A percentile compares a stretch with the other conserved stretches of the same genome.
Evolutionary conservation across 257 asterid genomes (phyloP).

Genomic region (Misopates orontium): DNA sequence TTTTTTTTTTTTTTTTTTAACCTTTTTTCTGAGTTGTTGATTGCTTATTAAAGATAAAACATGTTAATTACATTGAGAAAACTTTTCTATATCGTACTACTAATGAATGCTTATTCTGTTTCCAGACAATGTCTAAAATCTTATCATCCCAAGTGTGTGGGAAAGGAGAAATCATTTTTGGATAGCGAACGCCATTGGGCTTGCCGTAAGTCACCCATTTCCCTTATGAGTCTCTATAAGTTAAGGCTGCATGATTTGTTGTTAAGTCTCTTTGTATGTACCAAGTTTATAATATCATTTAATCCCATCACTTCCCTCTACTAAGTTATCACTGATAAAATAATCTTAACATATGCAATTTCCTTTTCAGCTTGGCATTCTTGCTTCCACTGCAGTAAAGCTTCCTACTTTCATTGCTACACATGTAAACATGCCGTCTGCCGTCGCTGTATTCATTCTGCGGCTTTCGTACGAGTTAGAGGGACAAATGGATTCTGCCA

Average conservation of each 20-base stretch:
- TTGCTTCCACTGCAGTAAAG: constrained; percentile 49
- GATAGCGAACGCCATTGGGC: constrained; percentile 42
- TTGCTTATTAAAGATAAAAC: not conserved
- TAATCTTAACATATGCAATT: constrained; percentile 3
- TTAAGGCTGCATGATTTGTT: constrained; percentile 15
- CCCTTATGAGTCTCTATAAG: not conserved
- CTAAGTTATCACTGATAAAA: constrained; percentile 20
- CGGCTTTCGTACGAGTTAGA: constrained; percentile 46
- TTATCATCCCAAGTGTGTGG: constrained; percentile 66
- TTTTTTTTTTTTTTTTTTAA: not conserved
- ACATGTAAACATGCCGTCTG: constrained; percentile 69
- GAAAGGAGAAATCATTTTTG: constrained; percentile 47
- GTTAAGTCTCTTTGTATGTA: constrained; percentile 5
- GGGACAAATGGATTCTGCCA: constrained; percentile 70
- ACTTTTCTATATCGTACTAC: not conserved
- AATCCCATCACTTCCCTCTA: constrained; percentile 3
- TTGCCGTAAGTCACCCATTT: constrained; percentile 57
- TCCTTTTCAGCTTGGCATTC: constrained; percentile 70
- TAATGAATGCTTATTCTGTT: constrained; percentile 19
- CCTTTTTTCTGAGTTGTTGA: not conserved
- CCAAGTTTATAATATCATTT: constrained; percentile 2
- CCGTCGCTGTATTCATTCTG: constrained; percentile 42
- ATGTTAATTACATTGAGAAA: not conserved
- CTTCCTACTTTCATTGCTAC: constrained; percentile 54
- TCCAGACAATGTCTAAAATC: constrained; percentile 78